Percentiles rank a stretch among this genome's conserved stretches.
Evolutionary conservation across 2,329 filamentous ascomycete genomes (phyloP).

Genomic region (Ceratocystis alfenasii): DNA sequence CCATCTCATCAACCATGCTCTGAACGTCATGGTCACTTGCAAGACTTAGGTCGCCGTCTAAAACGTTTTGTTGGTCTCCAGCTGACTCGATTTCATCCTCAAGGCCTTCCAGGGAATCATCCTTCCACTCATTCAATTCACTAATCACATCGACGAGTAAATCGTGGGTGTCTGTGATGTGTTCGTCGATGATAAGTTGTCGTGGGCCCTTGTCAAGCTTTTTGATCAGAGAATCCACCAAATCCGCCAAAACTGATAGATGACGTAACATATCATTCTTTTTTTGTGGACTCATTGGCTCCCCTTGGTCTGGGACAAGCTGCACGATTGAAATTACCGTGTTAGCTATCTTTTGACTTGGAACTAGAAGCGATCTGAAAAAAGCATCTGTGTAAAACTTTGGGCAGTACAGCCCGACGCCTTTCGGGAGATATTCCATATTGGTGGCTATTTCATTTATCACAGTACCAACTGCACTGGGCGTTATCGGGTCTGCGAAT

Average conservation of each 20-base stretch:
- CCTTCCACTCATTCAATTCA: slow-evolving; percentile 13
- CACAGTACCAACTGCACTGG: slow-evolving; percentile 58
- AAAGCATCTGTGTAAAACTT: slow-evolving; percentile 44
- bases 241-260: neutral
- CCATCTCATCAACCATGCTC: slow-evolving; percentile 55
- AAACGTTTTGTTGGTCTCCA: slow-evolving; percentile 40
- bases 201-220: neutral
- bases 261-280: neutral
- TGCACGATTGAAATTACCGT: too few species aligned
- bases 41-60: slow-evolving; percentile 31
- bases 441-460: slow-evolving; percentile 59
- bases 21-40: slow-evolving; percentile 32
- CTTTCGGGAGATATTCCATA: slow-evolving; percentile 61
- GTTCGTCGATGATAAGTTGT: neutral
- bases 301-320: slow-evolving; percentile 26
- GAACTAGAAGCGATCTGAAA: neutral
- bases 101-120: slow-evolving; percentile 31
- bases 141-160: slow-evolving; percentile 9
- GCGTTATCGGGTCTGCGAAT: slow-evolving; percentile 76
- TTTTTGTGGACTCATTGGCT: neutral
- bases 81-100: slow-evolving; percentile 38
- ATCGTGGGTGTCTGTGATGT: neutral
- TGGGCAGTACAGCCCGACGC: slow-evolving; percentile 52
- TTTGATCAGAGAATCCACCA: neutral
- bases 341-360: too few species aligned